phyloP scores from a whole-genome alignment of 208 protist genomes.

The Dictyostelium gargantuum region DNA sequence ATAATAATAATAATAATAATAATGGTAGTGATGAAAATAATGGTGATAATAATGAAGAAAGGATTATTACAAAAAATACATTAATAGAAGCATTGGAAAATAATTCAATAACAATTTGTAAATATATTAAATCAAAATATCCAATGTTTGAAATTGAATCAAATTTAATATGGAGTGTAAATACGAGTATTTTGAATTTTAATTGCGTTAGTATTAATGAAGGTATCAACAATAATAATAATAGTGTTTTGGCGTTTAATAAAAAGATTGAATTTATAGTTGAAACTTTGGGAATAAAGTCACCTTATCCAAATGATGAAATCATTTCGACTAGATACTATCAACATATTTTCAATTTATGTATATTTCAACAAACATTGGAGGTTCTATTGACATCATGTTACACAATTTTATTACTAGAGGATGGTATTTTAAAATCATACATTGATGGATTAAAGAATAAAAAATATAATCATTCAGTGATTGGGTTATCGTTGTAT shows the following conservation, averaged over 20 bases:
- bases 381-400: neutral
- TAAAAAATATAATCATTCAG: neutral
- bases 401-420: neutral
- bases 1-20: too few species aligned
- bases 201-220: too few species aligned
- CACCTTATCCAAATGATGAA: neutral
- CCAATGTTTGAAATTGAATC: neutral
- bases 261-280: neutral
- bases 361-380: neutral
- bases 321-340: neutral
- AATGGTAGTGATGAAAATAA: too few species aligned
- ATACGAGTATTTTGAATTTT: too few species aligned
- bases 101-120: neutral
- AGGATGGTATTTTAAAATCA: neutral
- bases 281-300: neutral
- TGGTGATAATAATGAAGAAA: neutral
- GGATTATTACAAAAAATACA: neutral
- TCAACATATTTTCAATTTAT: neutral
- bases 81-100: neutral
- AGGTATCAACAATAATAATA: too few species aligned
- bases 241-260: neutral
- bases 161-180: neutral
- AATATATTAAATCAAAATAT: neutral
- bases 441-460: neutral
- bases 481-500: neutral